Base-by-base conservation (phyloP, 495 filamentous ascomycete species). In the Podospora bellae-mahoneyi region DNA sequence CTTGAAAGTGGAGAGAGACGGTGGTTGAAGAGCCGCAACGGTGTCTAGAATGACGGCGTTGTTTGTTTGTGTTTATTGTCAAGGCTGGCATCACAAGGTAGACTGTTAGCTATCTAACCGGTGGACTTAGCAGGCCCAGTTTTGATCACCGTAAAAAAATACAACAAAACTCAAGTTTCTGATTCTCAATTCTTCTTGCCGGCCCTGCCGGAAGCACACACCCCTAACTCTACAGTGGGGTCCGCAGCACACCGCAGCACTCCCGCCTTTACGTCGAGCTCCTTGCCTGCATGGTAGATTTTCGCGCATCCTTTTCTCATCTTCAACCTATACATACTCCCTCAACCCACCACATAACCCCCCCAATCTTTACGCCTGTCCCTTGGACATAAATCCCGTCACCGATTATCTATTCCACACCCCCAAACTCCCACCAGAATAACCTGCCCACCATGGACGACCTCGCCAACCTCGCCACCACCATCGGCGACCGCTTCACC, bases 401-500 rank as follows among this genome's bases (percentile, higher is more conserved):
- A 23, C 1, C 23, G 23, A 23, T 23, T 23, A 23, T 23, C 19
- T 54, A 57, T 15, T 16, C 62, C 61, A 30, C 16, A 19, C 23
- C 57, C 18, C 16, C 18, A 75, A 66, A 39, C 39, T 32, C 39
- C 39, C 39, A 10, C 39, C 7, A 16, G 18, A 39, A 48, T 2
- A 16, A 48, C 7, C 39, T 10, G 39, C 39, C 39, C 39, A 48
- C 13, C 39, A 77, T 81, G 76, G 77, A 77, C 48, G 74, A 72
- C 72, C 63, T 83, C 65, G 26, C 69, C 64, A 76, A 76, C 65
- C 63, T 79, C n/a, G 70, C 74, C 64, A 62, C 67, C 7, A 69
- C 75, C 19, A 61, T 78, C 13, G 74, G 71, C 70, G 71, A 79
- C 56, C 80, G 81, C 73, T 82, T 90, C 77, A 73, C 72, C 63